A percentile compares a stretch with the other conserved stretches of the same genome.
These are phyloP conservation scores for Pestalotiopsis sp. DNA, from an alignment of 2,329 filamentous ascomycete species.

Conservation along the genomic window DNA sequence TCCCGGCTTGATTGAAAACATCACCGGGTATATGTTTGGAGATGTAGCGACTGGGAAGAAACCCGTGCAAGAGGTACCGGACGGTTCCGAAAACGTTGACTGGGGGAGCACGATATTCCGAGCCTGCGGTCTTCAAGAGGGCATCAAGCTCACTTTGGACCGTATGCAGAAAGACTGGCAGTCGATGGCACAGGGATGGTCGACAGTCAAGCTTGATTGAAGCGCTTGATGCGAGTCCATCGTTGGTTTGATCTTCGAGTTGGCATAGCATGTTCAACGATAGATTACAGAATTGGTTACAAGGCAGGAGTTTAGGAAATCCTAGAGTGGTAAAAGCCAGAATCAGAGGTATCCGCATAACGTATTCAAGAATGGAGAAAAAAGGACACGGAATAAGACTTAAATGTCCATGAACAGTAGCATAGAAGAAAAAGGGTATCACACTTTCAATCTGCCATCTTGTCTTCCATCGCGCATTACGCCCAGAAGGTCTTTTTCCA, in stretches of 20 bases:
- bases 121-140: conserved; percentile 25
- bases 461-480: not conserved
- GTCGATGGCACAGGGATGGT: conserved; percentile 40
- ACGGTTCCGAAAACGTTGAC: conserved; percentile 17
- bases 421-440: not conserved
- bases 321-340: too few relatives aligned
- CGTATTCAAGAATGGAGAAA: too few relatives aligned
- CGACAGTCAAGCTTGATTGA: conserved; percentile 37
- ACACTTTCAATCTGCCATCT: not conserved
- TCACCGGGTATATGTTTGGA: conserved; percentile 36
- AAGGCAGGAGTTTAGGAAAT: not conserved
- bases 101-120: conserved; percentile 27
- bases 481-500: not conserved
- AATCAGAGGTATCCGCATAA: too few relatives aligned
- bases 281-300: not conserved
- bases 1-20: conserved; percentile 39
- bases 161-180: conserved; percentile 30
- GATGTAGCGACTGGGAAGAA: conserved; percentile 13
- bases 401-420: not conserved
- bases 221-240: not conserved
- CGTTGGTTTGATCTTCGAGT: not conserved
- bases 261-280: not conserved
- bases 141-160: conserved; percentile 4
- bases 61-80: conserved; percentile 17
- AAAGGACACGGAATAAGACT: not conserved